Percentiles rank a stretch among this genome's conserved stretches.
Conservation (phyloP, 164 flowering plant species). For the Pachysandra terminalis region DNA sequence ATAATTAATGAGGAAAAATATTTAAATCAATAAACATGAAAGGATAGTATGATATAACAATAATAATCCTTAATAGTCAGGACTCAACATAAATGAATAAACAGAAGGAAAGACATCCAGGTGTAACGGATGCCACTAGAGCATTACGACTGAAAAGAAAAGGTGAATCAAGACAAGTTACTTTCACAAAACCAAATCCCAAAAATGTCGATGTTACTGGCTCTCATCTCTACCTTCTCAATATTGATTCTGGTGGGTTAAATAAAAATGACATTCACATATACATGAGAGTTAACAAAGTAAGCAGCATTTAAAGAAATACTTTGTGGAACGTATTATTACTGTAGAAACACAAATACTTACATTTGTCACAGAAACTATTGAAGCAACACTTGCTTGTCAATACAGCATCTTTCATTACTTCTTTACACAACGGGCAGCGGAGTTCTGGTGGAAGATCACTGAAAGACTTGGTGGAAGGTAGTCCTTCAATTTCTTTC, state of each 20-base stretch:
- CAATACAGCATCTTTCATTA: slow-evolving; percentile 96
- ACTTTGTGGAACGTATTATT: too few species aligned
- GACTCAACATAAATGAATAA: too few species aligned
- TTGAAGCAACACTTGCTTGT: slow-evolving; percentile 96
- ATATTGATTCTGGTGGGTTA: background rate
- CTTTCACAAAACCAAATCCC: background rate
- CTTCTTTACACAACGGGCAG: slow-evolving; percentile 93
- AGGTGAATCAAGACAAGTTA: too few species aligned
- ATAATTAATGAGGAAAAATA: too few species aligned
- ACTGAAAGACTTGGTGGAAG: slow-evolving; percentile 66
- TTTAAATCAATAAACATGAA: background rate
- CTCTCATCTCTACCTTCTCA: background rate
- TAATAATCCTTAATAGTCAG: too few species aligned
- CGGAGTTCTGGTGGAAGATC: slow-evolving; percentile 92
- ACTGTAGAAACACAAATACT: too few species aligned
- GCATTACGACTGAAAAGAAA: too few species aligned
- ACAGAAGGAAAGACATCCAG: too few species aligned
- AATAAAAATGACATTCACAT: background rate
- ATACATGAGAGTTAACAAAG: too few species aligned
- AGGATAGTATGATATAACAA: background rate
- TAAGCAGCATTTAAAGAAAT: too few species aligned
- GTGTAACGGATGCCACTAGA: too few species aligned
- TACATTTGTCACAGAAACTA: slow-evolving; percentile 92
- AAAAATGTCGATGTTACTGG: background rate
- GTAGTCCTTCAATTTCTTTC: slow-evolving; percentile 90